Percentiles rank a stretch among this genome's conserved stretches.
phyloP scores from a whole-genome alignment of 164 flowering plant genomes.

The Aristolochia contorta region DNA sequence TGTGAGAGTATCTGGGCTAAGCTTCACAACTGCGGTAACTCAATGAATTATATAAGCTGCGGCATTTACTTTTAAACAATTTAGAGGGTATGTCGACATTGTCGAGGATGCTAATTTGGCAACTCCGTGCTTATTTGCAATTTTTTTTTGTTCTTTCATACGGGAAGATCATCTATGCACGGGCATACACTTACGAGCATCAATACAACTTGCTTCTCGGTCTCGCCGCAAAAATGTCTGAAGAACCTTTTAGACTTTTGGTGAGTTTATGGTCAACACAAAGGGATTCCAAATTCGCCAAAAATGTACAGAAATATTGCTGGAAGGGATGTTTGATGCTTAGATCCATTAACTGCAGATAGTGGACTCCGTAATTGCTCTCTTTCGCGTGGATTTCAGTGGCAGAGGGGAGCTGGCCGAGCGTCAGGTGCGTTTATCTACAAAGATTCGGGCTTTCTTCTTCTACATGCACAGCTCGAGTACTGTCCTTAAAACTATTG shows the following conservation, averaged over 20 bases:
- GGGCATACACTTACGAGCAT: constrained; percentile 98
- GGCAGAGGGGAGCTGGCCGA: constrained; percentile 99
- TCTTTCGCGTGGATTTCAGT: constrained; percentile 93
- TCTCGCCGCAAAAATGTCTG: constrained; percentile 94
- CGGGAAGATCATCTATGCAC: constrained; percentile 81
- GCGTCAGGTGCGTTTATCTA: constrained; percentile 50
- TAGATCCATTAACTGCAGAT: constrained; percentile 33
- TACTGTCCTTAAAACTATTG: background rate
- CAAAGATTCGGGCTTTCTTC: background rate
- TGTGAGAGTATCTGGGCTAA: constrained; percentile 1
- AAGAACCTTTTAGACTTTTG: constrained; percentile 91
- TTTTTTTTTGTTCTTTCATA: background rate
- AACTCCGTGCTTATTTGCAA: too few species aligned
- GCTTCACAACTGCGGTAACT: too few species aligned
- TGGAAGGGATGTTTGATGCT: too few species aligned
- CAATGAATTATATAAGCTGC: too few species aligned
- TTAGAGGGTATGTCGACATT: too few species aligned
- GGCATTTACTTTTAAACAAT: too few species aligned
- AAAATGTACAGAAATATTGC: too few species aligned
- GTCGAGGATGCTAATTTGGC: too few species aligned
- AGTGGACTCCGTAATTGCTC: constrained; percentile 91
- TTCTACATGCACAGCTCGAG: background rate
- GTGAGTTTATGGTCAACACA: constrained; percentile 25
- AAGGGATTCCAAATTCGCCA: too few species aligned
- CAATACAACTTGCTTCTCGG: constrained; percentile 92